Base-by-base conservation (phyloP, 768 basidiomycete genomes). In the Xerocomus potaroensis region DNA sequence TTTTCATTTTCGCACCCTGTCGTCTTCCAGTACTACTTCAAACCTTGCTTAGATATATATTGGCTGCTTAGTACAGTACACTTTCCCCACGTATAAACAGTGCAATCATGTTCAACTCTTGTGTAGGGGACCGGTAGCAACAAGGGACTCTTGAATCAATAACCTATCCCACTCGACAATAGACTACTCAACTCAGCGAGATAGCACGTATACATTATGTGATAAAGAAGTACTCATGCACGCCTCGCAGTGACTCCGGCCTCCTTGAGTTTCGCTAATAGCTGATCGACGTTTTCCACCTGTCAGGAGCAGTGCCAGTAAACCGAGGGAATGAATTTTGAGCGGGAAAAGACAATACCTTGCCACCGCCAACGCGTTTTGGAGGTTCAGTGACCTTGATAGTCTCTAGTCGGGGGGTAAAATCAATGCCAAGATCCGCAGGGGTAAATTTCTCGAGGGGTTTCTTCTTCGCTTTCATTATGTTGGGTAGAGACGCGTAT, bases 391-490 rank as follows among this genome's bases (percentile, higher is more conserved):
- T 70, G 21, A 98, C 88, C 56, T 87, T 90, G 60, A 98, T 58
- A 0, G 83, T 91, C 72, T 96, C 89, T 22, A 98, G 70, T 26
- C 79, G 75, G 14, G 92, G 91, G 0, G 81, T 77, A 44, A 91
- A 77, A 70, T 98, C 91, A 19, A 97, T 72, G 7, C 83, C 82
- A 19, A 98, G 81, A 56, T 93, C 91, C 19, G 74, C 72, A 1
- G 91, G 75, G 14, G 79, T 79, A 42, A 96, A 59, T 61, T 89
- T 92, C 69, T 94, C 84, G 34, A 97, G 69, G 12, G 87, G 84
- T 72, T 99, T 99, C 78, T 97, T 99, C 78, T 97, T 98, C n/a
- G 96, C 96, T 69, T 95, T 94, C 91, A 95, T 95, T 68, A 95
- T 95, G 57, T 91, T 93, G 4, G 92, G 91, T 49, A 99, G 67